Evolutionary conservation across 257 asterid species (phyloP).

Genomic region (Haberlea rhodopensis): DNA sequence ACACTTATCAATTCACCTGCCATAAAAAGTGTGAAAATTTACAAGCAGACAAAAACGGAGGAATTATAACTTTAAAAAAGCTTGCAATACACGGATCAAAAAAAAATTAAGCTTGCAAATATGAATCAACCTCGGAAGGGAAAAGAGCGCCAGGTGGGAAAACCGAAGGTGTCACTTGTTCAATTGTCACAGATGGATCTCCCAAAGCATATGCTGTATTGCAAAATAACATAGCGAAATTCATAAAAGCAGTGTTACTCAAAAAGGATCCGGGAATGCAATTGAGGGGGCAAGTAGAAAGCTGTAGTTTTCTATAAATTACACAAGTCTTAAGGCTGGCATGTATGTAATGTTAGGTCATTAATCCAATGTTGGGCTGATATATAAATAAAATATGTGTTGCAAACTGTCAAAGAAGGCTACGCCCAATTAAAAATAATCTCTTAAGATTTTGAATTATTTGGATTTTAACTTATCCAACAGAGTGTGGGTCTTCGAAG

Average conservation of each 20-base stretch:
- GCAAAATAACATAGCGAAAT: slow-evolving; percentile 1
- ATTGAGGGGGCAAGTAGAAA: not conserved
- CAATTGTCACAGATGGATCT: slow-evolving; percentile 80
- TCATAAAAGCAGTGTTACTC: not conserved
- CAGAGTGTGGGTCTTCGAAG: no score
- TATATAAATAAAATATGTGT: not conserved
- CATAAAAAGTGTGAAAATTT: slow-evolving; percentile 29
- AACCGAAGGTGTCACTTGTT: slow-evolving; percentile 76
- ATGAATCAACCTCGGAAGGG: slow-evolving; percentile 78
- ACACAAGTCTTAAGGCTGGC: not conserved
- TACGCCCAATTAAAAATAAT: no score
- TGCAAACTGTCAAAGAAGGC: not conserved
- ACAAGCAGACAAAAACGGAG: slow-evolving; percentile 11
- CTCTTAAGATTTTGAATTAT: no score
- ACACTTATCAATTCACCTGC: slow-evolving; percentile 50
- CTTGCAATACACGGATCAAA: no score
- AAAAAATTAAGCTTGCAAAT: no score
- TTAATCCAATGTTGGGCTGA: not conserved
- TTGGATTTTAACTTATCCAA: no score
- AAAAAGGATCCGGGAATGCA: not conserved
- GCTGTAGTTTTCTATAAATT: no score
- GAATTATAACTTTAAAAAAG: not conserved
- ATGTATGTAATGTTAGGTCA: not conserved
- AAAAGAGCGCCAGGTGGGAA: slow-evolving; percentile 67
- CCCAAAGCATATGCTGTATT: slow-evolving; percentile 82